phyloP scores from a whole-genome alignment of 1,284 basidiomycete genomes.

The Volvariella surrecta region DNA sequence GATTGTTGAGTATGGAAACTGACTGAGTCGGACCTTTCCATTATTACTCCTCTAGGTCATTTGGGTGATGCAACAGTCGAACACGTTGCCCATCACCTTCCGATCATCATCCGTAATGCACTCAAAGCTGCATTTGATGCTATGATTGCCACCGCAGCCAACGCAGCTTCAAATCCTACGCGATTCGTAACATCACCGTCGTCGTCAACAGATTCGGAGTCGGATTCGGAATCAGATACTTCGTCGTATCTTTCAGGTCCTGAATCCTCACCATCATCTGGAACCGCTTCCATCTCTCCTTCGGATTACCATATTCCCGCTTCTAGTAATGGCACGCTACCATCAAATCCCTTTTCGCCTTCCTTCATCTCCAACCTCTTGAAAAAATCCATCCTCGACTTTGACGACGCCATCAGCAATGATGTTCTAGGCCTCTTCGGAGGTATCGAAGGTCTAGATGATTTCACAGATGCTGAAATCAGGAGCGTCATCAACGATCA shows the following conservation, averaged over 20 bases:
- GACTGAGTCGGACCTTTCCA: too few species aligned
- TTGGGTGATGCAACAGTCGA: slow-evolving; percentile 61
- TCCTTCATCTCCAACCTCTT: slow-evolving; percentile 45
- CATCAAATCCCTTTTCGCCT: slow-evolving; percentile 24
- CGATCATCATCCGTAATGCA: slow-evolving; percentile 55
- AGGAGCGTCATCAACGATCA: slow-evolving; percentile 54
- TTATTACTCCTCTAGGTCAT: slow-evolving; percentile 35
- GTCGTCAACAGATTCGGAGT: too few species aligned
- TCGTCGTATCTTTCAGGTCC: too few species aligned
- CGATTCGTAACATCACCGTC: too few species aligned
- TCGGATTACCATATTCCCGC: too few species aligned
- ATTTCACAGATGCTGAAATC: slow-evolving; percentile 46
- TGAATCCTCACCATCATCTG: too few species aligned
- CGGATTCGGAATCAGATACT: too few species aligned
- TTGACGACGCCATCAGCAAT: slow-evolving; percentile 59
- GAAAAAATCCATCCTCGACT: slow-evolving; percentile 45
- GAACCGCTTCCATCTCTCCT: too few species aligned
- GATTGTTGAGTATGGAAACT: too few species aligned
- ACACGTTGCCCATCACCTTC: slow-evolving; percentile 57
- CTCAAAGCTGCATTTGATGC: slow-evolving; percentile 41
- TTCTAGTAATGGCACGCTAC: not conserved
- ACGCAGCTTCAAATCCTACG: slow-evolving; percentile 13
- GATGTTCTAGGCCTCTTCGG: slow-evolving; percentile 58
- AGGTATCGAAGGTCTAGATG: slow-evolving; percentile 37
- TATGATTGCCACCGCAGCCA: slow-evolving; percentile 33